Conservation (phyloP, 1,284 basidiomycete genomes). For the Trametes sp. region DNA sequence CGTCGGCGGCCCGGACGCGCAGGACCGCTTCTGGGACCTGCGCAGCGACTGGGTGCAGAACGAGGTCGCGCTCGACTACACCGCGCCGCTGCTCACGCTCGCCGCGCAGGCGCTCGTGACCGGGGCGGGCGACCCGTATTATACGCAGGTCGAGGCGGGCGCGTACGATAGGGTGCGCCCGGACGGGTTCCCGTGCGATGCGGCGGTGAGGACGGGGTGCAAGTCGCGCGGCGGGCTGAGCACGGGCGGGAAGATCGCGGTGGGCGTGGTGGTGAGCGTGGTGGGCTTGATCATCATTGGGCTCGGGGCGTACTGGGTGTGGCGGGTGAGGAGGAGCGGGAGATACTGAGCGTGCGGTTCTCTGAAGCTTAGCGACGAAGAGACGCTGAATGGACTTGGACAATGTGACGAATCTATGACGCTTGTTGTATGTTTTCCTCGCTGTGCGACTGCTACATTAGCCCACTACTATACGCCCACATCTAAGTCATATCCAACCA, state of each 20-base stretch:
- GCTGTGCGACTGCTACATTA: constrained; percentile 6
- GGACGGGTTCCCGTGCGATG: constrained; percentile 77
- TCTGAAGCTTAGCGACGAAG: not conserved
- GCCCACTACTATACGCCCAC: not conserved
- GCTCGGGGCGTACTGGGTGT: constrained; percentile 54
- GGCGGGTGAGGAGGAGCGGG: constrained; percentile 14
- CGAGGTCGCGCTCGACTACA: constrained; percentile 85
- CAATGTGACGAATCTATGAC: not conserved
- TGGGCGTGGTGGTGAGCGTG: constrained; percentile 72
- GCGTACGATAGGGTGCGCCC: constrained; percentile 71
- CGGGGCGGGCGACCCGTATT: constrained; percentile 81
- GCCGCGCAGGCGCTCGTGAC: constrained; percentile 77
- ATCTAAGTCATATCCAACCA: not conserved
- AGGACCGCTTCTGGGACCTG: constrained; percentile 84
- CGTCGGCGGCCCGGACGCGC: constrained; percentile 84
- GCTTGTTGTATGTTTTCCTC: constrained; percentile 1
- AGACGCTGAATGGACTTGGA: not conserved
- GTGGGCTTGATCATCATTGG: constrained; percentile 64
- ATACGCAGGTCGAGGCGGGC: constrained; percentile 71
- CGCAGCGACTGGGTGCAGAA: constrained; percentile 85
- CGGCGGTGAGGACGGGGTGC: constrained; percentile 63
- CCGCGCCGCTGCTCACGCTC: constrained; percentile 85
- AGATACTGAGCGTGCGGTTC: constrained; percentile 2
- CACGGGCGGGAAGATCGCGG: constrained; percentile 69
- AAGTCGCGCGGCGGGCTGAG: constrained; percentile 54